Evolutionary conservation across 495 filamentous ascomycete genomes (phyloP), one percentile per base, ranked within the genome.

Genomic region (Penicillium desertorum): DNA sequence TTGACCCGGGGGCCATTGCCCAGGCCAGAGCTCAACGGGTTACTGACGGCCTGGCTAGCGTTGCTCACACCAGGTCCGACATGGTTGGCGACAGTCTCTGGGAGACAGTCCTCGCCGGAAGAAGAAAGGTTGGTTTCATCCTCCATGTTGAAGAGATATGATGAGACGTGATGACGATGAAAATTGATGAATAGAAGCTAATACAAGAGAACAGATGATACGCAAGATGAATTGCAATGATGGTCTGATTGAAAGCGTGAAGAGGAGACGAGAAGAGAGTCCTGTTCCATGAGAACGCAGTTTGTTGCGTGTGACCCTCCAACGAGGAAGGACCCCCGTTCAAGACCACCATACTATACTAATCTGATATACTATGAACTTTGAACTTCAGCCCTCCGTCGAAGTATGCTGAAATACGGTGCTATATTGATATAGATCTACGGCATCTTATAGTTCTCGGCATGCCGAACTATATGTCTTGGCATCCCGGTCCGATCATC

Each of bases 401-500:
- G 36, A n/a, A 9, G 16, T 8, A 39, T 9, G 36, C n/a, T 17
- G 36, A 39, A 39, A 7, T n/a, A 39, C 5, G 14, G 7, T n/a
- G 5, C 34, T 37, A 39, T 17, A 39, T 17, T 39, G 36, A 39
- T 17, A 39, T 39, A 17, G 36, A 39, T 17, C 36, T 39, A 17
- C 7, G 36, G 36, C 5, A 2, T 39, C 36, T 39, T 39, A n/a
- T n/a, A n/a, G n/a, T 19, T 17, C 9, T 60, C 64, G 64, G 62
- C 62, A 67, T 65, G 29, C 64, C 64, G 62, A 67, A 45, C 58
- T 58, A 52, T 52, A 52, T 29, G 22, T 60, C 63, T 39, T 39
- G 61, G 61, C 51, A 48, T n/a, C 2, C 14, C 32, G 17, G 32
- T 54, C 50, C 62, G 61, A 62, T 56, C 57, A 45, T 62, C 64